These are phyloP conservation scores for Thalassiosira livingstoniorum DNA, from an alignment of 352 stramenopile genomes.

Conservation along the genomic window DNA sequence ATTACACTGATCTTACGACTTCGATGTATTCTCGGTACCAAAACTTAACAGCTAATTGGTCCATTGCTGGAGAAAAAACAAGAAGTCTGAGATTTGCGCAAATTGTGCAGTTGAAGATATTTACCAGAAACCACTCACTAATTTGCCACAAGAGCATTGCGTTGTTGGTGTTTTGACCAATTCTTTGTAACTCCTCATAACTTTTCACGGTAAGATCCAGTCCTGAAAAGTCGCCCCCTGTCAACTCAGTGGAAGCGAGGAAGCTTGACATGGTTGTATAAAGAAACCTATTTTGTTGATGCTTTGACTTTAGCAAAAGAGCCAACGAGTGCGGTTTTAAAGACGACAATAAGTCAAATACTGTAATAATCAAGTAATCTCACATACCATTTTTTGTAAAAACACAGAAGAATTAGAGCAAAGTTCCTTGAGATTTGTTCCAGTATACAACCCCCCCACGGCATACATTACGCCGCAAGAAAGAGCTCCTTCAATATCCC, in stretches of 20 bases:
- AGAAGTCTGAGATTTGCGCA: constrained; percentile 1
- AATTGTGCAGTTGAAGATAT: constrained; percentile 4
- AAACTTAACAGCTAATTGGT: too few species aligned
- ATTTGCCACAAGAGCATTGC: too few species aligned
- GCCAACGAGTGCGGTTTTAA: too few species aligned
- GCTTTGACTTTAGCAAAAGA: background rate
- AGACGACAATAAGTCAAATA: constrained; percentile 3
- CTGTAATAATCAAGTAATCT: background rate
- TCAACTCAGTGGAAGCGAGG: constrained; percentile 11
- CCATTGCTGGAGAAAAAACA: too few species aligned
- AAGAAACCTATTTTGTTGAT: background rate
- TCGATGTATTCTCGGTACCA: constrained; percentile 12
- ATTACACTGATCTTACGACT: too few species aligned
- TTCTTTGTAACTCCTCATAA: constrained; percentile 22
- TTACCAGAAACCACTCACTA: background rate
- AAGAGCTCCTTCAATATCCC: constrained; percentile 21
- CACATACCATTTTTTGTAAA: background rate
- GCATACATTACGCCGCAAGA: constrained; percentile 4
- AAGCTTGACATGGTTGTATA: background rate
- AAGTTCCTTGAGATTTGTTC: constrained; percentile 5
- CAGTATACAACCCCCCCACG: background rate
- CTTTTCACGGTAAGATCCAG: background rate
- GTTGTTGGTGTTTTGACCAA: constrained; percentile 2
- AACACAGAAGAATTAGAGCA: constrained; percentile 6
- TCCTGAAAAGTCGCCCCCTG: background rate